phyloP scores from a whole-genome alignment of 148 eudicot genomes.

The Nepenthes mirabilis region DNA sequence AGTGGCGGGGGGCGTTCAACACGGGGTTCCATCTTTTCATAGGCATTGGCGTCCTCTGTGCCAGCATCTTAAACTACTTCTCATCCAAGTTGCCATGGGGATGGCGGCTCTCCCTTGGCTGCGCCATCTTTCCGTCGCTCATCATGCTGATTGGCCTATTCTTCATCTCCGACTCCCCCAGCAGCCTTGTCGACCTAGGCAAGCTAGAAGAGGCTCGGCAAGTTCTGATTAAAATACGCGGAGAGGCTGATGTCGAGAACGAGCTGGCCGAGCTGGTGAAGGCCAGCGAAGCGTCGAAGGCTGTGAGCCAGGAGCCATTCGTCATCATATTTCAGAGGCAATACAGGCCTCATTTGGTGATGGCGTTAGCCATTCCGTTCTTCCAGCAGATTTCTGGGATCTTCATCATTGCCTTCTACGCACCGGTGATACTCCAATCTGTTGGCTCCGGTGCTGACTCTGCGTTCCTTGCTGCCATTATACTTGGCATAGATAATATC shows the following conservation, averaged over 20 bases:
- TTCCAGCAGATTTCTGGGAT: slow-evolving; percentile 45
- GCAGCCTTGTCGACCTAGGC: slow-evolving; percentile 36
- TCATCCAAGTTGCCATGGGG: slow-evolving; percentile 16
- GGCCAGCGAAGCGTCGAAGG: slow-evolving; percentile 17
- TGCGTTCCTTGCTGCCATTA: slow-evolving; percentile 25
- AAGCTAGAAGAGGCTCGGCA: slow-evolving; percentile 20
- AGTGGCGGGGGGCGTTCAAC: slow-evolving; percentile 38
- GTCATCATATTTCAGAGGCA: slow-evolving; percentile 25
- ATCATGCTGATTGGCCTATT: slow-evolving; percentile 27
- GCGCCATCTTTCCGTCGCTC: slow-evolving; percentile 25
- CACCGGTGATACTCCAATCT: slow-evolving; percentile 28
- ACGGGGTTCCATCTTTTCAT: slow-evolving; percentile 36
- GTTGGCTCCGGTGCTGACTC: slow-evolving; percentile 29
- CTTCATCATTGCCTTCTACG: slow-evolving; percentile 35
- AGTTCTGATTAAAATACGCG: slow-evolving; percentile 20
- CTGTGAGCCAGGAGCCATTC: slow-evolving; percentile 19
- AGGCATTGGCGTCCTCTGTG: slow-evolving; percentile 24
- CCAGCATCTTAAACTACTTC: slow-evolving; percentile 24
- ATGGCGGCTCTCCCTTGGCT: slow-evolving; percentile 37
- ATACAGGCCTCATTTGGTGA: slow-evolving; percentile 36
- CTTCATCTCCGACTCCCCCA: slow-evolving; percentile 33
- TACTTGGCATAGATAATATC: slow-evolving; percentile 22
- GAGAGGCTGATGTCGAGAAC: slow-evolving; percentile 14
- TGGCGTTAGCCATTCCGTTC: slow-evolving; percentile 30
- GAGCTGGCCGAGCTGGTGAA: slow-evolving; percentile 26